These are phyloP conservation scores for Yarrowia sp. DNA, from an alignment of 805 yeast genomes.

Conservation along the genomic window DNA sequence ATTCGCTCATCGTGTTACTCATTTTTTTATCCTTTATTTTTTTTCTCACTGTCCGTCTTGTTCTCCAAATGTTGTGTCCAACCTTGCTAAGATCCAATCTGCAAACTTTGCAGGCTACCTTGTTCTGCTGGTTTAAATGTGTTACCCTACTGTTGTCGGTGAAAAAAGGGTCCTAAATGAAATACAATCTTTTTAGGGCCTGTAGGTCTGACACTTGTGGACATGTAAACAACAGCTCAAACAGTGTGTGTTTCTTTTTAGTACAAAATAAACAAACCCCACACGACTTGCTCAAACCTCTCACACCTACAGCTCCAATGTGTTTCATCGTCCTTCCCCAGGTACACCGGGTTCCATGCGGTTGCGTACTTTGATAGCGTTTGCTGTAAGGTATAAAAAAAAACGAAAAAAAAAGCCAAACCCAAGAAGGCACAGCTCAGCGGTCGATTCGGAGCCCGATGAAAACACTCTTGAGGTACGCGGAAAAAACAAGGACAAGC, in stretches of 20 bases:
- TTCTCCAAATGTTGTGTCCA: neutral
- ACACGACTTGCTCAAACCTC: neutral
- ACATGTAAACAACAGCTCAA: too few relatives aligned
- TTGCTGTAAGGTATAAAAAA: neutral
- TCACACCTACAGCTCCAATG: neutral
- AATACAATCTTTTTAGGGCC: neutral
- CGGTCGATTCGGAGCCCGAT: neutral
- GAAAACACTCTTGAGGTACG: neutral
- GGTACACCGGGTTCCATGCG: slow-evolving; percentile 7
- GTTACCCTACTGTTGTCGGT: neutral
- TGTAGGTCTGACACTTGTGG: too few relatives aligned
- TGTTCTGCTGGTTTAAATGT: neutral
- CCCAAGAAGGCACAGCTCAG: neutral
- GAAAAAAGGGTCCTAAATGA: slow-evolving; percentile 1
- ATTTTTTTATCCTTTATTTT: neutral
- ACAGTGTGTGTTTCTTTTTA: too few relatives aligned
- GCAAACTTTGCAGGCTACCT: neutral
- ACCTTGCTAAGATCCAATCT: neutral
- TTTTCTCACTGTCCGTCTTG: neutral
- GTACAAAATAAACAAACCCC: neutral
- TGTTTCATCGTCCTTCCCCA: neutral
- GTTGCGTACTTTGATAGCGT: slow-evolving; percentile 4
- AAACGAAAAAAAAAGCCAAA: neutral
- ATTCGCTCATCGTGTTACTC: neutral
- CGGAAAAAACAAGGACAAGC: neutral